Percentiles rank a stretch among this genome's conserved stretches.
phyloP scores from a whole-genome alignment of 257 asterid species.

The Ajuga chamaepitys region DNA sequence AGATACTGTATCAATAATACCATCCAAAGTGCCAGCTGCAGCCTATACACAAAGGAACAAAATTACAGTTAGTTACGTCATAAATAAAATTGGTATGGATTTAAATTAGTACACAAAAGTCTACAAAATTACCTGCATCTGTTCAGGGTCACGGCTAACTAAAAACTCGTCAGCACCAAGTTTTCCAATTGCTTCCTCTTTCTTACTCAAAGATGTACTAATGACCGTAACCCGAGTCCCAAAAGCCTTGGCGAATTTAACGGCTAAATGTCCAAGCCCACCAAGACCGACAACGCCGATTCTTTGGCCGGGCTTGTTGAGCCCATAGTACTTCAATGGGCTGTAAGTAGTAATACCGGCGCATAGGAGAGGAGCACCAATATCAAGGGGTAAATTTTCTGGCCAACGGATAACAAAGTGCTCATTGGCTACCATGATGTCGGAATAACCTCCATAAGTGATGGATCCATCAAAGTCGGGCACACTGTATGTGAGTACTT shows the following conservation, averaged over 20 bases:
- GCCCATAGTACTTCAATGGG: conserved; percentile 42
- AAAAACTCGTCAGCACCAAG: conserved; percentile 47
- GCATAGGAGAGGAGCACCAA: conserved; percentile 51
- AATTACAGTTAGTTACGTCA: background rate
- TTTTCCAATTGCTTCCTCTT: conserved; percentile 34
- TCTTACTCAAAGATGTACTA: conserved; percentile 36
- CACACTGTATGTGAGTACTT: conserved; percentile 24
- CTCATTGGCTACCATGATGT: conserved; percentile 44
- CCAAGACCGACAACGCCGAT: conserved; percentile 51
- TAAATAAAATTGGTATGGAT: background rate
- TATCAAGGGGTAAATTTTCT: conserved; percentile 35
- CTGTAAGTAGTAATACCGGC: conserved; percentile 62
- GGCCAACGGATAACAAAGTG: conserved; percentile 54
- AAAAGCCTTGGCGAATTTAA: conserved; percentile 53
- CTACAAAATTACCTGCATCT: conserved; percentile 36
- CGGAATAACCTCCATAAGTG: conserved; percentile 57
- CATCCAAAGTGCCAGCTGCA: conserved; percentile 42
- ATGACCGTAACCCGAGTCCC: conserved; percentile 49
- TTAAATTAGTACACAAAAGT: background rate
- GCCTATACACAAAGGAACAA: conserved; percentile 20
- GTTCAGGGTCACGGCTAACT: conserved; percentile 35
- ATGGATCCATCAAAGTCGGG: conserved; percentile 29
- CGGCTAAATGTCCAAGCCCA: conserved; percentile 52
- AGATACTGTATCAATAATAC: conserved; percentile 51
- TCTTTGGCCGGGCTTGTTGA: conserved; percentile 41